Base-by-base conservation (phyloP, 768 basidiomycete genomes). In the Cantharellus anzutake region DNA sequence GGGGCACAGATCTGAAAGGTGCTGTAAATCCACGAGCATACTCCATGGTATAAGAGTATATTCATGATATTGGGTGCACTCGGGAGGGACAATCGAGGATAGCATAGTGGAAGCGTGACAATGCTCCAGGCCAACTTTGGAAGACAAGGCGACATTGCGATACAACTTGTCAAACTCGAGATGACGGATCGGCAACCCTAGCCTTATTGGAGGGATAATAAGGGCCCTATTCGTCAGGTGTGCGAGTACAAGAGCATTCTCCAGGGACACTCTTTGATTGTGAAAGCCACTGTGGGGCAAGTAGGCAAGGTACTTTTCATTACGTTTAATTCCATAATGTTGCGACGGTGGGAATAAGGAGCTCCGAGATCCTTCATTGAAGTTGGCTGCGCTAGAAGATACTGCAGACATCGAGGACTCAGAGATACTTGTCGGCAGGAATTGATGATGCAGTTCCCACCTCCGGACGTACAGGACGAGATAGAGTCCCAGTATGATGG, bases 231-330 rank as follows among this genome's bases (percentile, higher is more conserved):
- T 81, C 61, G 87, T 76, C 39, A 83, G 67, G 61, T 70, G 73
- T 1, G 86, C 75, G 57, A 90, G 76, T n/a, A 82, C 73, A 20
- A 89, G 75, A 2, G 85, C 88, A 65, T 91, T 91, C 71, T 90
- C 85, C 62, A 91, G 76, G 16, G 85, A 82, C 63, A 91, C 87
- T 41, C 86, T 81, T 70, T 90, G 86, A 68, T 87, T 90, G 70
- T 90, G 85, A 64, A 86, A 83, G 2, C 86, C 84, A 63, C 84
- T 86, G 67, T 90, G 86, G 7, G 87, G 86, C 20, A 90, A 73
- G 68, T 86, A 90, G 20, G 84, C 74, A 20, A 91, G 69, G 68
- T 77, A 90, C 58, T 67, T 72, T 62, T 74, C 73, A 7, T 68
- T 60, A 83, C 80, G 80, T 82, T 73, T 65, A 78, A 80, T 50